Base-by-base conservation (phyloP, 805 yeast species). In the Candida insectorum region DNA sequence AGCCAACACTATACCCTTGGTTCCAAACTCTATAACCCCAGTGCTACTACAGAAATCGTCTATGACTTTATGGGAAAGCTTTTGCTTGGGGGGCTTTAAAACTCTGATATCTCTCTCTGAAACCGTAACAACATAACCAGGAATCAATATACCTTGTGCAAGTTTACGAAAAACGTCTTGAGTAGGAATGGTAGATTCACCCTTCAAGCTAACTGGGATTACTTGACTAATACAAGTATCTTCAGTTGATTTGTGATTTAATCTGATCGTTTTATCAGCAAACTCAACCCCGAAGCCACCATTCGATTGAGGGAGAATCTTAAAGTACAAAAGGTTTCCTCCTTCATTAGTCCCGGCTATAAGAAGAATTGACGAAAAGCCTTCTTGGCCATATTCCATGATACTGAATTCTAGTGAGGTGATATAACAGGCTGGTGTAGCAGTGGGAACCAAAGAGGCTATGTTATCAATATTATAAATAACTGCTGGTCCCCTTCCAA, bases 331-430 rank as follows among this genome's bases (percentile, higher is more conserved):
- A 9, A 87, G 50, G 36, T 85, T 64, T 12, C 73, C 83, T 12
- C 97, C 97, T 11, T 62, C 60, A 36, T 77, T 74, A 0, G 96
- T 83, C 16, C 97, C 97, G 9, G 80, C 83, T 16, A 75, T 58
- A 58, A 89, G 56, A 16, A 85, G 48, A 23, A 89, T 75, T n/a
- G 87, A 79, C 0, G 93, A 79, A 47, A 71, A 83, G 0, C 72
- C 73, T 36, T 84, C 93, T 18, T 73, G 77, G 1, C 79, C 84
- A 32, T 73, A 64, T 22, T 75, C 76, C 69, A 84, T 75, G 16
- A 85, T 81, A 0, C 89, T 73, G 54, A 89, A 86, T 43, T 86
- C 88, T 31, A 85, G 54, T 2, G 73, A 51, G 0, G 94, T 81
- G 2, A 81, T 73, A 40, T 45, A 48, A 38, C 65, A 58, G 13